Evolutionary conservation across 495 filamentous ascomycete genomes (phyloP), one percentile per base, ranked within the genome.

Genomic region (Durotheca rogersii): DNA sequence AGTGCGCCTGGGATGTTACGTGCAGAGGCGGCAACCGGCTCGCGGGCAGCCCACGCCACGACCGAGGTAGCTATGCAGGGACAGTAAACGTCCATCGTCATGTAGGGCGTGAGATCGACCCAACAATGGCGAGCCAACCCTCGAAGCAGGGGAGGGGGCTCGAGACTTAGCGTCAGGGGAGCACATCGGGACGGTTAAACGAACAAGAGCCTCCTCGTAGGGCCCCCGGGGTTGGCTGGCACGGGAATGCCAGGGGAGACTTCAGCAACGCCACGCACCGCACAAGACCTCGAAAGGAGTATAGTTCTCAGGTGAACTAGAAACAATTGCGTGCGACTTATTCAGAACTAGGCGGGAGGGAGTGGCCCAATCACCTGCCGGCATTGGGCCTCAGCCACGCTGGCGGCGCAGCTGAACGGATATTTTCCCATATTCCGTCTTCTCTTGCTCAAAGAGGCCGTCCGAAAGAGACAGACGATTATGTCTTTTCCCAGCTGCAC

Each of bases 181-280:
- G 32, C 15, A 29, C 15, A 25, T 45, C 36, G 35, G 33, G 36
- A 27, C 41, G 51, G 56, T 55, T 51, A 47, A 12, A 21, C 47
- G 51, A 54, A 37, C 11, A 56, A 51, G 52, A 56, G 52, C 36
- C 57, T 51, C 47, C 37, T 51, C 44, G 12, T 56, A 49, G 46
- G 23, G 47, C 51, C 35, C 27, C 32, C 18, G 17, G 57, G 47
- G 52, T 60, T 55, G 57, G 46, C 47, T 49, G 10, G 29, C 7
- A 41, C 7, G 33, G 27, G 25, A 30, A 47, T 15, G 43, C 29
- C 25, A 56, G 34, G 39, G 49, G 23, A 51, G 29, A 41, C 41
- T 66, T 66, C 62, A 66, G 62, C 62, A 47, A 47, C 59, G 59
- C 62, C 61, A 62, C 60, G 34, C 29, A 45, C 50, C 11, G 41